Evolutionary conservation across 805 yeast species (phyloP), one percentile per base, ranked within the genome.

Genomic region (Pichia cephalocereana): DNA sequence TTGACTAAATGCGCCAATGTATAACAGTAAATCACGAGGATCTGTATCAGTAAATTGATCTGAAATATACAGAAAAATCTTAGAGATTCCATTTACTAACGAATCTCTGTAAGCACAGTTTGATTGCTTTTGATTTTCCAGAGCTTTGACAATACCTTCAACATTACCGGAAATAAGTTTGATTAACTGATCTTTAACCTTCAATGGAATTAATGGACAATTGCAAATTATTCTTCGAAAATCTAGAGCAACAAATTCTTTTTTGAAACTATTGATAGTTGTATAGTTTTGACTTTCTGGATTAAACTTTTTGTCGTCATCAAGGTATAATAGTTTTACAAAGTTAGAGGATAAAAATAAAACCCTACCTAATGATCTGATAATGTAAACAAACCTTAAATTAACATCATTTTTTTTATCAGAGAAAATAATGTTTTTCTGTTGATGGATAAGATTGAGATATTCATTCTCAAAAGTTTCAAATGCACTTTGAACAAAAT

Each of bases 11-110:
- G 79, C 73, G 43, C 76, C 75, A 41, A 76, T 64, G 43, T 78
- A 70, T 44, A 82, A 63, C 19, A 80, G 56, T 54, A 82, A 78
- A 44, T 79, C 60, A 47, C 80, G 68, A 1, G 89, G 79, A 43
- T 79, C 72, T 12, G 73, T 65, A n/a, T 68, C 66, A 4, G 72
- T 66, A 55, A 82, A 79, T 41, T 68, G 63, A 2, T 50, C 28
- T 54, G 46, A 68, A 5, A 60, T 44, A 11, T 52, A 46, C 1
- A 59, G 46, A n/a, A 62, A 43, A 32, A 44, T 54, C 53, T 37
- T 54, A 48, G 30, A 34, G 17, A 34, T 40, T 28, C 18, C 47
- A 45, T 17, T 45, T 14, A 46, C 38, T 18, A 46, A 38, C 6
- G 26, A 14, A 34, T 46, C 40, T 23, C 40, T 18, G 15, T 37